Percentiles rank a stretch among this genome's conserved stretches.
Evolutionary conservation across 2,329 filamentous ascomycete species (phyloP).

Genomic region (Xylariaceae sp.): DNA sequence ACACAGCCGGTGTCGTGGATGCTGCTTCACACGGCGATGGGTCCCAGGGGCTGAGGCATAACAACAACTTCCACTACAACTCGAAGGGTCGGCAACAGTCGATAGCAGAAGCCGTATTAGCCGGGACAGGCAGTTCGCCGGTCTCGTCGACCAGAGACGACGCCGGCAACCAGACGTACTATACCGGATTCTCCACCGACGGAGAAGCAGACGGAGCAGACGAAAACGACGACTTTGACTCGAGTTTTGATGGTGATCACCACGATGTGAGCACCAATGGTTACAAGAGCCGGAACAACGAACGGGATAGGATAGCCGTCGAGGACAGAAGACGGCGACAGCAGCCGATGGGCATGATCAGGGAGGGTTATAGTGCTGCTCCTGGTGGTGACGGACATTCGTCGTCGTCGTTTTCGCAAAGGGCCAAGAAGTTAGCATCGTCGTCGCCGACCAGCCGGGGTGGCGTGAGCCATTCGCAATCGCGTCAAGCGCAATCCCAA

Average conservation of each 20-base stretch:
- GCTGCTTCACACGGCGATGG: slow-evolving; percentile 1
- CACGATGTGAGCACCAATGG: background rate
- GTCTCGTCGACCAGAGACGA: background rate
- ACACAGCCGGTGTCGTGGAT: background rate
- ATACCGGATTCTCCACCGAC: slow-evolving; percentile 1
- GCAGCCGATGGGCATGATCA: background rate
- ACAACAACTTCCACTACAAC: slow-evolving; percentile 12
- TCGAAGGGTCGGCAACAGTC: slow-evolving; percentile 5
- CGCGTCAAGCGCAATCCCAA: background rate
- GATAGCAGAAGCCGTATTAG: no score
- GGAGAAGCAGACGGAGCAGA: slow-evolving; percentile 1
- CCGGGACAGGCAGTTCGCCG: background rate
- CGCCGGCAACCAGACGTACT: background rate
- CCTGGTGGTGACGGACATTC: background rate
- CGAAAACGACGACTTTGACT: background rate
- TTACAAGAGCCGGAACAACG: background rate
- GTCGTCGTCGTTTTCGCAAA: background rate
- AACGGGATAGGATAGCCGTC: background rate
- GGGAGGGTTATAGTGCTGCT: background rate
- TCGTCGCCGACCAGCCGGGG: no score
- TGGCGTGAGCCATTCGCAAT: no score
- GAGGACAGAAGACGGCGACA: background rate
- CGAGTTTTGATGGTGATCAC: background rate
- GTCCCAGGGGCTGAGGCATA: background rate
- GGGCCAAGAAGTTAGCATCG: no score